phyloP scores from a whole-genome alignment of 129 eudicot species.

The Tanacetum coccineum region DNA sequence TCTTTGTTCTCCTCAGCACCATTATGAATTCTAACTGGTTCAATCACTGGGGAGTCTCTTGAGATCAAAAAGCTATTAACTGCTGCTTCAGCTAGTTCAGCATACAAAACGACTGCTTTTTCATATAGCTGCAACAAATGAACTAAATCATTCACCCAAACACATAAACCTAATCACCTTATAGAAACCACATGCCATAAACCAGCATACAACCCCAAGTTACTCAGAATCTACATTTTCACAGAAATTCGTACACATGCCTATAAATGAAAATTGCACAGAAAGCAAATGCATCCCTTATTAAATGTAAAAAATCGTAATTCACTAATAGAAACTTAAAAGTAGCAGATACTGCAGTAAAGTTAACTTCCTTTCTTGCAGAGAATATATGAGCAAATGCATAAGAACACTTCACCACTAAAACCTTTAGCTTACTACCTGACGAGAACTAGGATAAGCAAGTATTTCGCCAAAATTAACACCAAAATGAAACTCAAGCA shows the following conservation, averaged over 20 bases:
- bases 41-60: slow-evolving; percentile 86
- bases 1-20: slow-evolving; percentile 97
- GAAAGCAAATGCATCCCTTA: slow-evolving; percentile 1
- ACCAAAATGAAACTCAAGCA: background rate
- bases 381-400: background rate
- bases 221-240: background rate
- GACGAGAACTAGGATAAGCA: too few species aligned
- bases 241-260: background rate
- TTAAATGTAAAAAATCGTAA: slow-evolving; percentile 1
- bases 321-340: slow-evolving; percentile 1
- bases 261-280: background rate
- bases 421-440: too few species aligned
- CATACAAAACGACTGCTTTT: slow-evolving; percentile 78
- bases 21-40: slow-evolving; percentile 80
- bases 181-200: background rate
- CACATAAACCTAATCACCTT: background rate
- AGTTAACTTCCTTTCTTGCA: background rate
- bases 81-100: slow-evolving; percentile 93
- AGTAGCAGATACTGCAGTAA: background rate
- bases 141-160: slow-evolving; percentile 5
- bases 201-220: background rate
- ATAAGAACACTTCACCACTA: too few species aligned
- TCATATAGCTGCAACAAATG: slow-evolving; percentile 72
- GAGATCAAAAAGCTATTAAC: slow-evolving; percentile 90
- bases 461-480: too few species aligned